Evolutionary conservation across 768 basidiomycete genomes (phyloP).

Genomic region (Nevesoporus exiguus): DNA sequence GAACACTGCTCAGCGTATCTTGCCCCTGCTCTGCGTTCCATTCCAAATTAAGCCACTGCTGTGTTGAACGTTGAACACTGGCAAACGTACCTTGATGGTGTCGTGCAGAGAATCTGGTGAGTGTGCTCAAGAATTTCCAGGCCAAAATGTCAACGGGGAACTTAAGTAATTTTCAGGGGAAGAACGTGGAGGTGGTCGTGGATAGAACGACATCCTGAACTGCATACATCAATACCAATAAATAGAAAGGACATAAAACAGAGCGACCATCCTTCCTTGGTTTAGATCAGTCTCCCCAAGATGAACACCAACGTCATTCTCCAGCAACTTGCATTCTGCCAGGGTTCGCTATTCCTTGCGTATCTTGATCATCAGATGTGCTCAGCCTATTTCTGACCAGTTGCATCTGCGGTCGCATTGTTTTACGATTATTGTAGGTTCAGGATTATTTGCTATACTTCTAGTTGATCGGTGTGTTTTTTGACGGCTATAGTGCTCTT

Average conservation of each 20-base stretch:
- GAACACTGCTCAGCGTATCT: too few species aligned
- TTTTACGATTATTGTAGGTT: conserved; percentile 17
- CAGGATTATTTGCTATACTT: not conserved
- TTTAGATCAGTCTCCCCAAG: not conserved
- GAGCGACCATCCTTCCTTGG: too few species aligned
- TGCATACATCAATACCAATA: not conserved
- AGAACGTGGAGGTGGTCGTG: not conserved
- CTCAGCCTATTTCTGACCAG: conserved; percentile 1
- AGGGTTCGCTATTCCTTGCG: conserved; percentile 2
- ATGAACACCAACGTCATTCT: conserved; percentile 5
- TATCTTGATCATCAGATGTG: not conserved
- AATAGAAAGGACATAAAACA: not conserved
- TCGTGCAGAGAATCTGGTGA: not conserved
- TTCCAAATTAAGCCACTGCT: too few species aligned
- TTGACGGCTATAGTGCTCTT: conserved; percentile 7
- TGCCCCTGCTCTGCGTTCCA: too few species aligned
- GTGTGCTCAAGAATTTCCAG: not conserved
- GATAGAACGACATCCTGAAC: not conserved
- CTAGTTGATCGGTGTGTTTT: not conserved
- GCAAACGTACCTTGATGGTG: not conserved
- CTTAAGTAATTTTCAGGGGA: not conserved
- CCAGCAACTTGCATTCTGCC: conserved; percentile 4
- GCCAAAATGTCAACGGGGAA: too few species aligned
- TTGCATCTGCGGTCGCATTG: conserved; percentile 9
- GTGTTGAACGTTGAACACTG: too few species aligned